Conservation (phyloP, 768 basidiomycete genomes). For the Fistulinella prunicolor region DNA sequence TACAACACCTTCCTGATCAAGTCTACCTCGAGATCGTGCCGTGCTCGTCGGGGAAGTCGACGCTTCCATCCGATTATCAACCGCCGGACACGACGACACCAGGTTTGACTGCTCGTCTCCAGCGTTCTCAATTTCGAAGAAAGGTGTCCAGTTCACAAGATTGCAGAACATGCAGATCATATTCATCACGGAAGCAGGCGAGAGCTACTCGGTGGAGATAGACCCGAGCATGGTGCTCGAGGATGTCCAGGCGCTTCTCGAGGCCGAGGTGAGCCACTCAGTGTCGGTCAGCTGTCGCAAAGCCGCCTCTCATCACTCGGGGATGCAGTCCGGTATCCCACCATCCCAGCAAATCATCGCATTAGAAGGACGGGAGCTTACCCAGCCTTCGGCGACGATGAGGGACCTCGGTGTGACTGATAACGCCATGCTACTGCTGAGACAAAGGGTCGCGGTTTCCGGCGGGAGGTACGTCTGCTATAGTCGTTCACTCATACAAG, state of each 20-base stretch:
- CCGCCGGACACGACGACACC: not conserved
- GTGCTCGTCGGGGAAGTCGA: not conserved
- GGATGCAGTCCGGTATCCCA: conserved; percentile 68
- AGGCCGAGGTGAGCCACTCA: conserved; percentile 82
- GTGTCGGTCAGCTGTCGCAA: no score
- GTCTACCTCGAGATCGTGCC: conserved; percentile 8
- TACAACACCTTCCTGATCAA: conserved; percentile 28
- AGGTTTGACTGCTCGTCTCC: no score
- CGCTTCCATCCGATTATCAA: conserved; percentile 5
- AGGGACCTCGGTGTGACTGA: conserved; percentile 56
- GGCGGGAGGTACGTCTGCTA: conserved; percentile 38
- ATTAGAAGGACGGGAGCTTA: conserved; percentile 63
- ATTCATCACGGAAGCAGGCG: conserved; percentile 65
- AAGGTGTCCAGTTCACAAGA: not conserved
- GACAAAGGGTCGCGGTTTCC: conserved; percentile 51
- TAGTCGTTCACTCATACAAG: not conserved
- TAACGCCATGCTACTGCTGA: conserved; percentile 63
- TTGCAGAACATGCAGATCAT: conserved; percentile 59
- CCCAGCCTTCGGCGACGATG: conserved; percentile 66
- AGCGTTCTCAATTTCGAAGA: no score
- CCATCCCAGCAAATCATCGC: conserved; percentile 70
- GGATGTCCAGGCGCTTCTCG: conserved; percentile 90
- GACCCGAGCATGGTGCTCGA: conserved; percentile 89
- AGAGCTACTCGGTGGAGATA: conserved; percentile 72
- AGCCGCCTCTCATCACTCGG: conserved; percentile 1